Conservation (phyloP, 805 yeast species). For the Hemisphaericaspora nanyangensis region DNA sequence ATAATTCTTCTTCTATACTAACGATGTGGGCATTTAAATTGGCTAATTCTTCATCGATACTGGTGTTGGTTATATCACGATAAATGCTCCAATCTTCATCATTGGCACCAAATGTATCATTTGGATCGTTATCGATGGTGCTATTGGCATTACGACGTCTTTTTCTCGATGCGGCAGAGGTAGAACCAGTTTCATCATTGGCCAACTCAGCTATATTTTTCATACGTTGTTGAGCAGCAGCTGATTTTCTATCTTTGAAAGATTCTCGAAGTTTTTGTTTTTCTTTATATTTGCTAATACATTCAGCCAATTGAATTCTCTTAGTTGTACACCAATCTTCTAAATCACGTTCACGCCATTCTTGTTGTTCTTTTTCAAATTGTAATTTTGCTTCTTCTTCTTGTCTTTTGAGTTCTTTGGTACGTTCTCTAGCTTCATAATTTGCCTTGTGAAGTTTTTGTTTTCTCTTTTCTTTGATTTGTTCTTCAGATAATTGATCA, state of each 20-base stretch:
- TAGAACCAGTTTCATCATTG: slow-evolving; percentile 52
- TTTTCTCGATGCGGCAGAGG: slow-evolving; percentile 46
- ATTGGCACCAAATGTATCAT: slow-evolving; percentile 90
- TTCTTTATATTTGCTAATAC: slow-evolving; percentile 65
- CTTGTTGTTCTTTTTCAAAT: slow-evolving; percentile 60
- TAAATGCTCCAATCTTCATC: slow-evolving; percentile 96
- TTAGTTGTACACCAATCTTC: slow-evolving; percentile 77
- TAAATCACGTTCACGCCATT: slow-evolving; percentile 74
- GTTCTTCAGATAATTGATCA: slow-evolving; percentile 73
- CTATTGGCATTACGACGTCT: slow-evolving; percentile 47
- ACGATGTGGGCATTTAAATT: slow-evolving; percentile 60
- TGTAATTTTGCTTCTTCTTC: slow-evolving; percentile 60
- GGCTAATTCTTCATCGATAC: slow-evolving; percentile 77
- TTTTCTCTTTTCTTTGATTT: slow-evolving; percentile 79
- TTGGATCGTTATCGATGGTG: slow-evolving; percentile 84
- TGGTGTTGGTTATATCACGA: slow-evolving; percentile 71
- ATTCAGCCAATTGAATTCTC: slow-evolving; percentile 52
- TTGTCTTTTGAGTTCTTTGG: slow-evolving; percentile 70
- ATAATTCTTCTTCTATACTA: slow-evolving; percentile 67
- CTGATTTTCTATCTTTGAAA: slow-evolving; percentile 81
- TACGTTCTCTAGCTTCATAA: slow-evolving; percentile 81
- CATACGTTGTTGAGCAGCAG: slow-evolving; percentile 91
- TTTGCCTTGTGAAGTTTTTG: slow-evolving; percentile 83
- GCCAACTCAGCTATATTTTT: slow-evolving; percentile 86
- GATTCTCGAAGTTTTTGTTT: slow-evolving; percentile 69